These are phyloP conservation scores for Yamadazyma ubonensis DNA, from an alignment of 805 yeast species.

Conservation along the genomic window DNA sequence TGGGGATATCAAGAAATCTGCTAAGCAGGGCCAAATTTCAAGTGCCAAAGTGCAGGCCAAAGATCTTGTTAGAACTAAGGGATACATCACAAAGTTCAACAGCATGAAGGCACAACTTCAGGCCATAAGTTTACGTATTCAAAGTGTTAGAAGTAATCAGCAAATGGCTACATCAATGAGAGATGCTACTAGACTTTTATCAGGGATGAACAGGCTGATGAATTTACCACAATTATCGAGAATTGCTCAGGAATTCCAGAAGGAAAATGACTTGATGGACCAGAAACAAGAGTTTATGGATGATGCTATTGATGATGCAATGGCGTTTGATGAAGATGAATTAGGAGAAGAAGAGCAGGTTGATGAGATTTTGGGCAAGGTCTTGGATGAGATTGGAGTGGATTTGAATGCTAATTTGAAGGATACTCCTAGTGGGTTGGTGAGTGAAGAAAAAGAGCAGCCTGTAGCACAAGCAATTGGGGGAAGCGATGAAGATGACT, in stretches of 20 bases:
- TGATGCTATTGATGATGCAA: constrained; percentile 94
- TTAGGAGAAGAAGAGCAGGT: constrained; percentile 85
- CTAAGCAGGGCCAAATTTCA: constrained; percentile 82
- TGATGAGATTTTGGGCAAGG: constrained; percentile 87
- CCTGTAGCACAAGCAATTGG: constrained; percentile 59
- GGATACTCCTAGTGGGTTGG: constrained; percentile 45
- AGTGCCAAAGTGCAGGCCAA: constrained; percentile 95
- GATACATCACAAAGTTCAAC: constrained; percentile 81
- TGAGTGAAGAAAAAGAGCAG: constrained; percentile 33
- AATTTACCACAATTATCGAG: constrained; percentile 84
- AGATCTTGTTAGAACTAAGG: constrained; percentile 86
- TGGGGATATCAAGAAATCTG: constrained; percentile 84
- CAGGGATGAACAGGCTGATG: constrained; percentile 87
- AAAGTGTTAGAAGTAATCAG: constrained; percentile 87
- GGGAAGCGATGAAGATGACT: constrained; percentile 66
- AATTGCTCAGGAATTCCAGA: constrained; percentile 93
- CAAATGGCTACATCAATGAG: constrained; percentile 95
- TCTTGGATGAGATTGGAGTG: constrained; percentile 93
- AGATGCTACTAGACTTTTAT: constrained; percentile 83
- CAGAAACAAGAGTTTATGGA: constrained; percentile 99
- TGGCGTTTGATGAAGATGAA: constrained; percentile 77
- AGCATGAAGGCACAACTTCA: constrained; percentile 93
- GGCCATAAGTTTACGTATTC: constrained; percentile 88
- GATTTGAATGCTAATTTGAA: constrained; percentile 58
- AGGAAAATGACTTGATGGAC: constrained; percentile 94